Base-by-base conservation (phyloP, 2,329 filamentous ascomycete genomes). In the Volutella citrinella region DNA sequence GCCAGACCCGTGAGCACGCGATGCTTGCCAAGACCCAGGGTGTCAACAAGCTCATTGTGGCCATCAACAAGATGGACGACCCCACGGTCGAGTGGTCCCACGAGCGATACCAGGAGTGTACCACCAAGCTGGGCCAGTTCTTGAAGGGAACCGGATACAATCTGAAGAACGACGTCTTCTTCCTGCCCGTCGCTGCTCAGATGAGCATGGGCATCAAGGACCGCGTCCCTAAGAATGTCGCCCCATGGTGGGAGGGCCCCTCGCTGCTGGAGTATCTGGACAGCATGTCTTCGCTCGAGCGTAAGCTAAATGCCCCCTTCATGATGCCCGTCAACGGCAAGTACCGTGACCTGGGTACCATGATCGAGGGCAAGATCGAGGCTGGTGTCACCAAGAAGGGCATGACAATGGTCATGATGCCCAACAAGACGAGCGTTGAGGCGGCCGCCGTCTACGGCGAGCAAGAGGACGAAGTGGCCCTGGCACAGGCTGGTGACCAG, bases 1-100 rank as follows among this genome's bases (percentile, higher is more conserved):
- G 93, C 22, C 93, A 98, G 65, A 98, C 93, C 34, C 80, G 93
- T 60, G 93, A 98, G 76, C 91, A 97, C 66, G 93, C 94, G 36
- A 88, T 98, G 73, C 76, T 98, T 59, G 94, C 94, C 50, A 95
- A 97, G 70, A 98, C 94, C 1, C 91, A 95, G 61, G 93, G 93
- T 66, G 93, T 98, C 40, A 95, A 95, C 75, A 96, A 96, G 69
- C 76, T 98, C 36, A 74, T 97, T 27, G 83, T 98, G 19, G 93
- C 78, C 33, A 90, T 96, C 60, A 98, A 98, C 79, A 98, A 98
- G 76, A 98, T 98, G 94, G 93, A 98, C 59, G 93, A 98, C 60
- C 73, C 84, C 10, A 98, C 93, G 4, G 94, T 98, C 32, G 80
- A 95, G 57, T 98, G 94, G 94, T 93, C 86, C 34, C 80, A 96